Base-by-base conservation (phyloP, 306 rosid species). In the Quercus robur region DNA sequence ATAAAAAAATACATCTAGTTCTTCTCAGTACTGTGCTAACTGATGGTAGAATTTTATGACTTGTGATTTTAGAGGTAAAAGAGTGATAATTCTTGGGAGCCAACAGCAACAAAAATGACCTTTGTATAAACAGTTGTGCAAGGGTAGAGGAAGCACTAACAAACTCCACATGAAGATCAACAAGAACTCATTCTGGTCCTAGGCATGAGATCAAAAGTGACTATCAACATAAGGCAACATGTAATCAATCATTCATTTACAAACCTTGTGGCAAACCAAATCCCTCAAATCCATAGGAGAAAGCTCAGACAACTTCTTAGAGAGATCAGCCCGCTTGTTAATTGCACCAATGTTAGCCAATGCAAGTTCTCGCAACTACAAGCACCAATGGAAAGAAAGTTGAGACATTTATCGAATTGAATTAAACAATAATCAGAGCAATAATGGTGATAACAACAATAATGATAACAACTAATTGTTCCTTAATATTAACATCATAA, bases 231-330 rank as follows among this genome's bases (percentile, higher is more conserved):
- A 67, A 61, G 13, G 25, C 28, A 28, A 28, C 31, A 18, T 55
- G 20, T 30, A 72, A 73, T 31, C 57, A 75, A 66, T 74, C 49
- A 57, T 58, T 77, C 75, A 70, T 33, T 17, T 23, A 81, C 93
- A 77, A 51, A 91, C 99, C 99, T 95, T 93, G 71, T 84, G 81
- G 89, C 99, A 93, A 78, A 95, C 88, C 88, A 95, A 86, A 84
- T 95, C 94, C 84, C 88, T 91, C 82, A 95, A 81, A 71, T 95
- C 99, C 76, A 80, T 87, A 1, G 81, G 90, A 80, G 93, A 81
- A 86, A 93, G 98, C 75, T 87, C 89, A 17, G 94, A 93, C 77
- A 95, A 77, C 75, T 91, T 95, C 91, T 91, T 95, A n/a, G 99
- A 84, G 21, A 95, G 89, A 88, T 93, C 91, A 41, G 83, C 90